Evolutionary conservation across 148 eudicot genomes (phyloP).

Genomic region (Rhododendron ovatum): DNA sequence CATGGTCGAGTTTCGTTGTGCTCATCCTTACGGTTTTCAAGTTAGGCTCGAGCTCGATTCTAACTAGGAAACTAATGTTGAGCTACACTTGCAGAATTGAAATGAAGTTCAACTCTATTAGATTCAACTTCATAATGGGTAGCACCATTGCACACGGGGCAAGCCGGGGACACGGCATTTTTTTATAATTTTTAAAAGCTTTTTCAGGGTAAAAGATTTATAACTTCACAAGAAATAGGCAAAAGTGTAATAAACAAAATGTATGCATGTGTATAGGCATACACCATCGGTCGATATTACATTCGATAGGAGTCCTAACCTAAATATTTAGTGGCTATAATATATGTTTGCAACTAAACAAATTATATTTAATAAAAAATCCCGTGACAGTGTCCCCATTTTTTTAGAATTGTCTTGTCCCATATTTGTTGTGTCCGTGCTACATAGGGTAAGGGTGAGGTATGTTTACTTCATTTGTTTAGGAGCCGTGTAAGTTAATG

Average conservation of each 20-base stretch:
- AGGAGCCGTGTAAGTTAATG: not conserved
- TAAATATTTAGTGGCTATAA: not conserved
- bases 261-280: too few relatives aligned
- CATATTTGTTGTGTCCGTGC: not conserved
- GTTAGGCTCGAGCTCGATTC: not conserved
- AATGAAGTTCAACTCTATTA: not conserved
- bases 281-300: too few relatives aligned
- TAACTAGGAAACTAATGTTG: not conserved
- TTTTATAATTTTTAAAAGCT: too few relatives aligned
- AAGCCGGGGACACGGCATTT: too few relatives aligned
- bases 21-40: not conserved
- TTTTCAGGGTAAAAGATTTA: too few relatives aligned
- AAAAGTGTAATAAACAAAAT: too few relatives aligned
- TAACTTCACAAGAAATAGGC: too few relatives aligned
- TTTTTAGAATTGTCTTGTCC: not conserved
- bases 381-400: not conserved
- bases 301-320: not conserved
- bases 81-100: not conserved
- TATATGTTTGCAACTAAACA: not conserved
- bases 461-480: not conserved
- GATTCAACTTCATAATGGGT: not conserved
- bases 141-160: not conserved
- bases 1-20: too few relatives aligned
- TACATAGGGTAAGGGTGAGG: not conserved
- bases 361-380: too few relatives aligned